These are phyloP conservation scores for Besnoitia besnoiti DNA, from an alignment of 169 alveolate species.

Conservation along the genomic window DNA sequence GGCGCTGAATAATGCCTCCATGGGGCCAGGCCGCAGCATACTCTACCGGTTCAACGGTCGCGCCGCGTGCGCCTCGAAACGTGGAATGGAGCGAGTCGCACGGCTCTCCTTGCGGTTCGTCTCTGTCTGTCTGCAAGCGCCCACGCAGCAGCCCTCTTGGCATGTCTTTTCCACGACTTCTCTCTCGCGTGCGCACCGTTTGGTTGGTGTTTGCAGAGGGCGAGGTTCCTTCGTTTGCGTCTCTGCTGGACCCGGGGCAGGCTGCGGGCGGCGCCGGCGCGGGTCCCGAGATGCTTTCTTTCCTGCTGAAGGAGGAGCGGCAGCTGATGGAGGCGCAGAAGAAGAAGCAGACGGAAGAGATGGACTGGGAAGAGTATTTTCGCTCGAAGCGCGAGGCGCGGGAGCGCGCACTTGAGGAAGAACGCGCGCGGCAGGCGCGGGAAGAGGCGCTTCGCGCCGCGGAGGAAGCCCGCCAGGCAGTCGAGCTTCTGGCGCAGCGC, in stretches of 20 bases:
- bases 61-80: too few relatives aligned
- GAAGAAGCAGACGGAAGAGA: background rate
- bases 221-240: too few relatives aligned
- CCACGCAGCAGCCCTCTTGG: too few relatives aligned
- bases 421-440: background rate
- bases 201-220: too few relatives aligned
- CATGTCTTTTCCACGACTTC: too few relatives aligned
- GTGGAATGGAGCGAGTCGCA: too few relatives aligned
- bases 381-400: slow-evolving; percentile 32
- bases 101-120: too few relatives aligned
- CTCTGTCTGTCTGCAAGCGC: too few relatives aligned
- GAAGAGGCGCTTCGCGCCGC: slow-evolving; percentile 18
- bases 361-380: slow-evolving; percentile 27
- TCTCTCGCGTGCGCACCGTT: too few relatives aligned
- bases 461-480: slow-evolving; percentile 30
- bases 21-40: too few relatives aligned
- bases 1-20: too few relatives aligned
- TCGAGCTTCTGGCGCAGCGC: background rate
- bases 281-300: background rate
- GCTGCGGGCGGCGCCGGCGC: background rate
- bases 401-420: background rate
- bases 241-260: background rate
- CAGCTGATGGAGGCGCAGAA: background rate
- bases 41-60: too few relatives aligned
- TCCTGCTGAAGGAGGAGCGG: slow-evolving; percentile 32